phyloP scores from a whole-genome alignment of 495 filamentous ascomycete species.

The Penicillium maclennaniae region DNA sequence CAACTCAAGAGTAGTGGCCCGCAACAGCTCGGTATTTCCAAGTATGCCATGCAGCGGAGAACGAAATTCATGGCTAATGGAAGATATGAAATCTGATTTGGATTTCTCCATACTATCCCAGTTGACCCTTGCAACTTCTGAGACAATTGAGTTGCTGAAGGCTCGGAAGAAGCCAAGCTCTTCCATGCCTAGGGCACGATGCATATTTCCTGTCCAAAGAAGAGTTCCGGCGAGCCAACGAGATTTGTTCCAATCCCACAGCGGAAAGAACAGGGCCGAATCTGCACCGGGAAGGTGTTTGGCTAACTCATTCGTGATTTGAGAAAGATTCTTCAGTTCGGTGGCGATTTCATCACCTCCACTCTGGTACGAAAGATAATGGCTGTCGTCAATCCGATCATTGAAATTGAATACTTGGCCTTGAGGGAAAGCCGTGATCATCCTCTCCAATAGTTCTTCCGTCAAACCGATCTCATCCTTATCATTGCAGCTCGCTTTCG shows the following conservation, averaged over 20 bases:
- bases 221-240: conserved; percentile 60
- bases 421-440: too few relatives aligned
- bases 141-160: conserved; percentile 58
- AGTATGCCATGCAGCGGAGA: conserved; percentile 67
- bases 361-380: neutral
- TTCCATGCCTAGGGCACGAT: conserved; percentile 35
- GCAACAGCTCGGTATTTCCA: conserved; percentile 59
- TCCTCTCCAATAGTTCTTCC: neutral
- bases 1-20: conserved; percentile 46
- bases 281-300: conserved; percentile 30
- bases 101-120: conserved; percentile 44
- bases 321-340: conserved; percentile 28
- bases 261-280: conserved; percentile 53
- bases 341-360: neutral
- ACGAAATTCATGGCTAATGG: conserved; percentile 69
- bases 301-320: too few relatives aligned
- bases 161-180: conserved; percentile 52
- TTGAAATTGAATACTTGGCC: neutral
- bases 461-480: neutral
- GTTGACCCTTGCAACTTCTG: conserved; percentile 52
- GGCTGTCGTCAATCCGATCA: neutral
- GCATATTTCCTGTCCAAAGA: conserved; percentile 49
- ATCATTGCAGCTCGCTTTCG: too few relatives aligned
- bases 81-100: conserved; percentile 68
- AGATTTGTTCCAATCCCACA: conserved; percentile 58